A percentile compares a stretch with the other conserved stretches of the same genome.
Evolutionary conservation across 2,329 filamentous ascomycete species (phyloP).

Genomic region (Aureobasidium sp.): DNA sequence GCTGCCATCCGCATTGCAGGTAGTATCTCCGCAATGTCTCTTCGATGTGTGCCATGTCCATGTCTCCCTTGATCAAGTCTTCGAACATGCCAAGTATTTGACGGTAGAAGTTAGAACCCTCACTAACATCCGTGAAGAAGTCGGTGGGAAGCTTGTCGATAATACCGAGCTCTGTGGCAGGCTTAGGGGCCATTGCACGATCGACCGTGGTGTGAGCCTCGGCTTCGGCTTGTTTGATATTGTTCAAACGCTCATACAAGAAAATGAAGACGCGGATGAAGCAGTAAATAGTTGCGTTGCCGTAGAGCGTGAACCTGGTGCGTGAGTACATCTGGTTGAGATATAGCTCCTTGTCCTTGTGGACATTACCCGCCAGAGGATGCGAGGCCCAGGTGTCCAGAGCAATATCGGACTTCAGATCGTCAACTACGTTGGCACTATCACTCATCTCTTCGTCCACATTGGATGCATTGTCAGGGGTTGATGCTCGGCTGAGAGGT

Average conservation of each 20-base stretch:
- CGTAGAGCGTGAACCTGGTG: constrained; percentile 80
- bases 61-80: constrained; percentile 67
- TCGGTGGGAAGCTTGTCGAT: constrained; percentile 66
- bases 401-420: constrained; percentile 34
- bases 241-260: constrained; percentile 76
- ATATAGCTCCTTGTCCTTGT: constrained; percentile 59
- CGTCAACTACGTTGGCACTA: constrained; percentile 32
- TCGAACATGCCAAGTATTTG: constrained; percentile 82
- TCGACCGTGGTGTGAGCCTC: constrained; percentile 67
- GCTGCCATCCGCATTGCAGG: constrained; percentile 79
- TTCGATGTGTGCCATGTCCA: constrained; percentile 78
- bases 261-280: constrained; percentile 92
- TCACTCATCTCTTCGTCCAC: constrained; percentile 64
- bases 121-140: constrained; percentile 63
- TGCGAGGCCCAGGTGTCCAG: constrained; percentile 58
- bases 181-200: constrained; percentile 66
- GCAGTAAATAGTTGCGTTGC: constrained; percentile 84
- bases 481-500: constrained; percentile 78
- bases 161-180: constrained; percentile 76
- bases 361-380: constrained; percentile 48
- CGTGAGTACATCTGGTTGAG: constrained; percentile 73
- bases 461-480: constrained; percentile 71
- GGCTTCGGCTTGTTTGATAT: constrained; percentile 72
- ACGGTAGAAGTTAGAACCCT: constrained; percentile 68
- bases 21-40: constrained; percentile 90